A percentile compares a stretch with the other conserved stretches of the same genome.
phyloP scores from a whole-genome alignment of 495 filamentous ascomycete genomes.

The Venustampulla echinocandica region DNA sequence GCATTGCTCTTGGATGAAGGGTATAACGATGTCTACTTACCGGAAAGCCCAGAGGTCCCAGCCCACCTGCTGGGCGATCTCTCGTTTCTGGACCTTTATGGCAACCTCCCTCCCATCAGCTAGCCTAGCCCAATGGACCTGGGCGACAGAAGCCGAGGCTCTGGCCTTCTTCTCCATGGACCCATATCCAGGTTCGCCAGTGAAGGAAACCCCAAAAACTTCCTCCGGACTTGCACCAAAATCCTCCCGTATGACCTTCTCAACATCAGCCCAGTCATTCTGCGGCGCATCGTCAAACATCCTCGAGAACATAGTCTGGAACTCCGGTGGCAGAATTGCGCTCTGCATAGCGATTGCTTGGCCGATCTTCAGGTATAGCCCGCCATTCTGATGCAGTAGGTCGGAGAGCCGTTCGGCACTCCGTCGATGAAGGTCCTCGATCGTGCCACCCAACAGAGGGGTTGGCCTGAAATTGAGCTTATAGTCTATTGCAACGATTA shows the following conservation, averaged over 20 bases:
- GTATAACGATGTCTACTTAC: slow-evolving; percentile 40
- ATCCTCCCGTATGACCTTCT: slow-evolving; percentile 78
- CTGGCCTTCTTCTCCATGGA: slow-evolving; percentile 81
- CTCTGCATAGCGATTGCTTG: slow-evolving; percentile 98
- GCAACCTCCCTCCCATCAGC: slow-evolving; percentile 82
- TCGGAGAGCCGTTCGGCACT: slow-evolving; percentile 75
- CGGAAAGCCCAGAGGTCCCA: slow-evolving; percentile 97
- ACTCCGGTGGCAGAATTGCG: slow-evolving; percentile 83
- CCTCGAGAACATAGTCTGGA: slow-evolving; percentile 85
- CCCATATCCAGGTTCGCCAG: slow-evolving; percentile 52
- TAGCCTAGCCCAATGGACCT: slow-evolving; percentile 90
- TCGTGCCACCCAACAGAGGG: slow-evolving; percentile 57
- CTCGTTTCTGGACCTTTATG: slow-evolving; percentile 92
- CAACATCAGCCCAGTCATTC: slow-evolving; percentile 82
- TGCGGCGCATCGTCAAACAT: slow-evolving; percentile 99
- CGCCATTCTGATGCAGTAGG: slow-evolving; percentile 76
- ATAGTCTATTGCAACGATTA: slow-evolving; percentile 85
- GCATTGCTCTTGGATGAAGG: no score
- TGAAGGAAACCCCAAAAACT: slow-evolving; percentile 80
- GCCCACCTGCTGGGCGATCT: slow-evolving; percentile 78
- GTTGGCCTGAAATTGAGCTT: slow-evolving; percentile 89
- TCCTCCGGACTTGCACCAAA: slow-evolving; percentile 74
- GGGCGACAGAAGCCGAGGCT: slow-evolving; percentile 86
- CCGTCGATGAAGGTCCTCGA: slow-evolving; percentile 65
- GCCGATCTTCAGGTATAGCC: slow-evolving; percentile 93